Conservation (phyloP, 768 basidiomycete genomes). For the Asterophora lycoperdoides region DNA sequence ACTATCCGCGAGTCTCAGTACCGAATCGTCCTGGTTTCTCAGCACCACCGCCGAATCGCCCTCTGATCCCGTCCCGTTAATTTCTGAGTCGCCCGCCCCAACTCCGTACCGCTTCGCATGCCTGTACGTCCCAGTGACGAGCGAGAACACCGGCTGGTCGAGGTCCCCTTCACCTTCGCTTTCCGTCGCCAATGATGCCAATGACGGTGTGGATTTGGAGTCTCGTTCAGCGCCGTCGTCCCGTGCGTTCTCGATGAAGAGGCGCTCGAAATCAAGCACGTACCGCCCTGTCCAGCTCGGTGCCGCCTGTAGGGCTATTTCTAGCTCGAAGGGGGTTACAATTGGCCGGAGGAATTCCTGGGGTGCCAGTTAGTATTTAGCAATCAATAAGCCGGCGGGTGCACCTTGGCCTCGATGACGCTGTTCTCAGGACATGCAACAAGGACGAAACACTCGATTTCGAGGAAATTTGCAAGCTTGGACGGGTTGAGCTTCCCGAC, state of each 20-base stretch:
- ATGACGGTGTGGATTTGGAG: not conserved
- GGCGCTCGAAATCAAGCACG: slow-evolving; percentile 68
- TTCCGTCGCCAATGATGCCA: not conserved
- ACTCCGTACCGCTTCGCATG: slow-evolving; percentile 67
- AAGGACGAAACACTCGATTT: slow-evolving; percentile 93
- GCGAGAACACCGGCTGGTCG: slow-evolving; percentile 80
- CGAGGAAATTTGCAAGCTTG: slow-evolving; percentile 93
- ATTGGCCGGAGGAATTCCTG: slow-evolving; percentile 91
- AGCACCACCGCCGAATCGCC: slow-evolving; percentile 37
- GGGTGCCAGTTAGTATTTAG: not conserved
- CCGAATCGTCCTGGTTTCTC: slow-evolving; percentile 58
- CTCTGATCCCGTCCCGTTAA: too few relatives aligned
- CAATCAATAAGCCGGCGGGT: not conserved
- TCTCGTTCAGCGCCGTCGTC: not conserved
- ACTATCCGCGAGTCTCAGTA: slow-evolving; percentile 55
- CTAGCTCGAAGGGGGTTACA: slow-evolving; percentile 89
- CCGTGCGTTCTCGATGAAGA: slow-evolving; percentile 37
- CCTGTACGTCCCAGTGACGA: slow-evolving; percentile 82
- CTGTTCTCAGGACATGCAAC: slow-evolving; percentile 95
- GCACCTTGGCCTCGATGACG: slow-evolving; percentile 66
- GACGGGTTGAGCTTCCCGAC: slow-evolving; percentile 95
- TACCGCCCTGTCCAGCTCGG: slow-evolving; percentile 75
- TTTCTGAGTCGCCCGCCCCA: slow-evolving; percentile 8
- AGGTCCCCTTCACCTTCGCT: slow-evolving; percentile 35
- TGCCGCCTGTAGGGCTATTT: slow-evolving; percentile 69